A percentile compares a stretch with the other conserved stretches of the same genome.
Evolutionary conservation across 805 yeast genomes (phyloP).

Genomic region (Kodamaea sagamina): DNA sequence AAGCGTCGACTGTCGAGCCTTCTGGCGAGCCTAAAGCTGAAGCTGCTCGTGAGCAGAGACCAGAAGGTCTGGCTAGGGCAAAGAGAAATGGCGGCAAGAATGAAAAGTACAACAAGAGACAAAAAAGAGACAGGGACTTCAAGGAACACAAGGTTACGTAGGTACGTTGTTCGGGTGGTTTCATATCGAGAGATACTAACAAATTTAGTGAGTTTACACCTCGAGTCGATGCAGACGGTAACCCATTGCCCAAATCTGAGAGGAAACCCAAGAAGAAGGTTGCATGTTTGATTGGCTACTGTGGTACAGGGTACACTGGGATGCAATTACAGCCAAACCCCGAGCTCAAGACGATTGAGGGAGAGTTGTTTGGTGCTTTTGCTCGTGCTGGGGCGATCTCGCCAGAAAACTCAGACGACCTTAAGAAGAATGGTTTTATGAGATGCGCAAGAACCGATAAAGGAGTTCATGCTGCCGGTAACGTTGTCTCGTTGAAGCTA

Average conservation of each 20-base stretch:
- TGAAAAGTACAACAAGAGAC: slow-evolving; percentile 22
- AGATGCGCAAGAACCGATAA: slow-evolving; percentile 89
- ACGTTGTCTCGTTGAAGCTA: slow-evolving; percentile 80
- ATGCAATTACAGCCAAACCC: slow-evolving; percentile 84
- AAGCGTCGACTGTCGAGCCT: slow-evolving; percentile 2
- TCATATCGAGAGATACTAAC: slow-evolving; percentile 11
- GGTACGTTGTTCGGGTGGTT: slow-evolving; percentile 60
- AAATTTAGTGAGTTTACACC: slow-evolving; percentile 36
- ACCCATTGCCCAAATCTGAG: slow-evolving; percentile 55
- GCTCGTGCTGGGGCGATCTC: slow-evolving; percentile 87
- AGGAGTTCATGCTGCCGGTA: slow-evolving; percentile 98
- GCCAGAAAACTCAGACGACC: slow-evolving; percentile 80
- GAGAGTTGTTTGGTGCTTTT: slow-evolving; percentile 81
- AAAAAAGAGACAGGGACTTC: slow-evolving; percentile 20
- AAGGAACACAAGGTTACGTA: slow-evolving; percentile 49
- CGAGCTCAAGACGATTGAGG: slow-evolving; percentile 86
- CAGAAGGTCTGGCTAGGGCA: slow-evolving; percentile 14
- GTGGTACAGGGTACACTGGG: slow-evolving; percentile 96
- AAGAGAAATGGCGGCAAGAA: slow-evolving; percentile 16
- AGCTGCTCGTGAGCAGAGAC: too few species aligned
- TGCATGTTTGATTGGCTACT: slow-evolving; percentile 88
- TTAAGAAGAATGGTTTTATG: slow-evolving; percentile 85
- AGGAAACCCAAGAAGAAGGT: slow-evolving; percentile 86
- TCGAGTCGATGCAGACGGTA: slow-evolving; percentile 62
- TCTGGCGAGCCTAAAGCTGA: slow-evolving; percentile 15